These are phyloP conservation scores for Trametes hirsuta DNA, from an alignment of 1,284 basidiomycete species.

Conservation along the genomic window DNA sequence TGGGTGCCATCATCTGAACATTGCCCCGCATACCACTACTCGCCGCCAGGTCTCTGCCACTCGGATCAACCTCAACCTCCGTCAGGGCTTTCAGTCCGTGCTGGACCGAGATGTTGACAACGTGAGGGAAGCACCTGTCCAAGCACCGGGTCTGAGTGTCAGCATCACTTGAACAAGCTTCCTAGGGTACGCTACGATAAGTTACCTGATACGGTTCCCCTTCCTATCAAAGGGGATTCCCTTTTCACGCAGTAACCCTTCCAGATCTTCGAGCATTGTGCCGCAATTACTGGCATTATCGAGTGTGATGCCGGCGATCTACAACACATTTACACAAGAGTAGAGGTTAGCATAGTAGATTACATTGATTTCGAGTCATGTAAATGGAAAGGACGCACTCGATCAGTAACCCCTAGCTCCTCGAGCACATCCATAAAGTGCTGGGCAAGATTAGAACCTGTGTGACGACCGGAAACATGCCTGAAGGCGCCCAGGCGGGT, in stretches of 20 bases:
- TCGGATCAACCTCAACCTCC: not conserved
- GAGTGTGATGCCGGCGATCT: constrained; percentile 28
- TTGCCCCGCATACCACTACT: too few species aligned
- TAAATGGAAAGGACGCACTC: constrained; percentile 13
- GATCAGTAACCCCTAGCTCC: constrained; percentile 8
- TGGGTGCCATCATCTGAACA: not conserved
- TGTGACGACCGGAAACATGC: constrained; percentile 15
- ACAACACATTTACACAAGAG: not conserved
- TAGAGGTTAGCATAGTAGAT: not conserved
- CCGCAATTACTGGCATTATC: constrained; percentile 32
- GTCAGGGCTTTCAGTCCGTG: constrained; percentile 21
- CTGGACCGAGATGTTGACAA: constrained; percentile 37
- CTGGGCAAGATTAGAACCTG: constrained; percentile 20
- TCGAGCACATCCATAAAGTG: constrained; percentile 13
- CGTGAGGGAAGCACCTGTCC: constrained; percentile 39
- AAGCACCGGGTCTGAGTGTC: not conserved
- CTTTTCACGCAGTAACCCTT: constrained; percentile 4
- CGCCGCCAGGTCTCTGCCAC: not conserved
- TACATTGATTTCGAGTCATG: not conserved
- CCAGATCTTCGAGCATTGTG: constrained; percentile 28
- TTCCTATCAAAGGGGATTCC: constrained; percentile 29
- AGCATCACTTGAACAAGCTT: not conserved
- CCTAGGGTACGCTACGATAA: not conserved
- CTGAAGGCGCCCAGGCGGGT: constrained; percentile 24
- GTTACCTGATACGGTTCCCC: constrained; percentile 33